Base-by-base conservation (phyloP, 345 rosid species). In the Syzygium oleosum region DNA sequence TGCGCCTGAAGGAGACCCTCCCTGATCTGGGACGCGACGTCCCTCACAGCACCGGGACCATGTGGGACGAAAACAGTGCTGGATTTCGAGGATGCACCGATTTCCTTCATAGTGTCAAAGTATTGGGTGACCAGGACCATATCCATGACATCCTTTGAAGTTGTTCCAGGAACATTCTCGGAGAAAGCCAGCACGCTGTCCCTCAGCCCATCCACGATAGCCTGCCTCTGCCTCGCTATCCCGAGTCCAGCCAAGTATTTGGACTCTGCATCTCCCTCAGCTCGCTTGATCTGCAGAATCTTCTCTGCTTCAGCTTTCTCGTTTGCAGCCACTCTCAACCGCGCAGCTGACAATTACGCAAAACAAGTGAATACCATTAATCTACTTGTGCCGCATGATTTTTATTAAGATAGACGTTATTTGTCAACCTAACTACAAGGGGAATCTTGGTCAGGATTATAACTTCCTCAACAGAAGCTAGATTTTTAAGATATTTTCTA, bases 81-180 rank as follows among this genome's bases (percentile, higher is more conserved):
- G 2, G 96, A 92, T 88, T 93, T 94, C 0, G 97, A 94, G 19
- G 95, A 90, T 0, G 96, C 94, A 4, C 96, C 96, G 1, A 95
- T 93, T 49, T 94, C 98, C 90, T 95, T 94, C 96, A 95, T 88
- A 6, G 98, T 95, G 86, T 95, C 97, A 8, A 95, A 94, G 90
- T 94, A 95, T 73, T 94, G 98, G 84, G 98, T 95, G 6, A 95
- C 95, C 56, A 94, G 91, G 87, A 95, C 97, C 97, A 95, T 93
- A 89, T 94, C 98, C 98, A 95, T 94, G 4, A 94, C 96, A 65
- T 95, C 97, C 88, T 94, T 95, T 0, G 98, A 92, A 46, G 95
- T 56, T 53, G 95, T 94, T 61, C 97, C 98, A 3, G 97, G 98
- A 12, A 95, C 98, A 88, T 92, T 92, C 90, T 89, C 94, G 2